Evolutionary conservation across 2,329 filamentous ascomycete genomes (phyloP), one percentile per base, ranked within the genome.

Genomic region (Hypoxylon sp.): DNA sequence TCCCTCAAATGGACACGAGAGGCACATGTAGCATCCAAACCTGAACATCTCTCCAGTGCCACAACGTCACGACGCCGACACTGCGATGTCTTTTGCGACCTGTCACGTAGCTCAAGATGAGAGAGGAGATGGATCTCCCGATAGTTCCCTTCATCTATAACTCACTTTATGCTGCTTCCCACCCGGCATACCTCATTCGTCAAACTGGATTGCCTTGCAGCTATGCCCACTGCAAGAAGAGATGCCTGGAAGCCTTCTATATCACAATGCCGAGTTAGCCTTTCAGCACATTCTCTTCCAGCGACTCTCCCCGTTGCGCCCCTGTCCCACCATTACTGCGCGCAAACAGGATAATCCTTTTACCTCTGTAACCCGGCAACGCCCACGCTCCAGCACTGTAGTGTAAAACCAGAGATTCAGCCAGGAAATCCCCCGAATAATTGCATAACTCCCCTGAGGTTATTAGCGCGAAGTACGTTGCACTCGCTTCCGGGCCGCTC

Each of bases 91-190:
- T 44, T 52, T 65, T 71, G 62, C 71, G 69, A 73, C 65, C 63
- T 73, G 69, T 73, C 71, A 73, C 64, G 69, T 73, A 67, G 69
- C 62, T 70, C 71, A 70, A 73, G 69, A 70, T 67, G 71, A 24
- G 67, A 51, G 64, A 72, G 68, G 65, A 69, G 65, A 71, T 68
- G 62, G 65, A 69, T 70, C 67, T 69, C 68, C 70, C 68, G 67
- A 72, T 63, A 70, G 58, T 61, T 67, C 63, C 62, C 63, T 59
- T 63, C 70, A 70, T 71, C 67, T 71, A 68, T 55, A 61, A 64
- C 61, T 61, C 62, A 29, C 67, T 64, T 66, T 63, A 72, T 69
- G 65, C 65, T 53, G 62, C 65, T 67, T 68, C 62, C 67, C 68
- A 65, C 46, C 54, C 71, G 63, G 66, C 63, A 70, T 73, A 31